Base-by-base conservation (phyloP, 116 monocot genomes). In the Cymodocea nodosa region DNA sequence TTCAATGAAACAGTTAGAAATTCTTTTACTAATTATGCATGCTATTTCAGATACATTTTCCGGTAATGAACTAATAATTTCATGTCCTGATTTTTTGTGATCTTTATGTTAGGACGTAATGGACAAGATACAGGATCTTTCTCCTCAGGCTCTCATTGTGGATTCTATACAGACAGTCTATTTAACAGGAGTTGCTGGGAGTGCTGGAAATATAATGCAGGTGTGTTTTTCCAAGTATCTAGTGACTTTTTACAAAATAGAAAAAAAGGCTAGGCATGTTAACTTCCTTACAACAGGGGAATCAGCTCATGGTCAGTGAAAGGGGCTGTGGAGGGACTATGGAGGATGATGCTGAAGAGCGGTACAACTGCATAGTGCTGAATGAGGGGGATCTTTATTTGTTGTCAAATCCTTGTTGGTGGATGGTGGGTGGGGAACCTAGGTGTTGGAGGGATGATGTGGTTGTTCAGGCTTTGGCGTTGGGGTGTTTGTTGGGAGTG, bases 201-300 rank as follows among this genome's bases (percentile, higher is more conserved):
- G 91, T 86, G 85, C 91, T 71, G 97, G 97, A 51, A 97, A 78
- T 75, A 58, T 86, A 48, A 69, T 74, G 70, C 97, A 97, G 85
- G 97, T 83, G 69, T 49, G 50, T 62, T 62, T 24, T 24, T 52
- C 19, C 19, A 63, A 13, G 25, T 54, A 54, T 16, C n/a, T 17
- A 0, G 54, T 16, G 5, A 2, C 44, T 11, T 44, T 44, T 6
- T 44, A 44, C 9, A 44, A 44, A 44, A 4, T 44, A 11, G n/a
- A n/a, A n/a, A 44, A 6, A 44, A 44, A 8, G 6, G 44, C 44
- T 44, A 44, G 44, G 44, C 6, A 8, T 44, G 44, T 44, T 44
- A 44, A 44, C 44, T 11, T 44, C 44, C 11, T 44, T 44, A 6
- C 44, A 11, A 44, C 44, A 44, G 44, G 11, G 6, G 44, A 30